These are phyloP conservation scores for Hydrangea macrophylla DNA, from an alignment of 148 eudicot species.

Conservation along the genomic window DNA sequence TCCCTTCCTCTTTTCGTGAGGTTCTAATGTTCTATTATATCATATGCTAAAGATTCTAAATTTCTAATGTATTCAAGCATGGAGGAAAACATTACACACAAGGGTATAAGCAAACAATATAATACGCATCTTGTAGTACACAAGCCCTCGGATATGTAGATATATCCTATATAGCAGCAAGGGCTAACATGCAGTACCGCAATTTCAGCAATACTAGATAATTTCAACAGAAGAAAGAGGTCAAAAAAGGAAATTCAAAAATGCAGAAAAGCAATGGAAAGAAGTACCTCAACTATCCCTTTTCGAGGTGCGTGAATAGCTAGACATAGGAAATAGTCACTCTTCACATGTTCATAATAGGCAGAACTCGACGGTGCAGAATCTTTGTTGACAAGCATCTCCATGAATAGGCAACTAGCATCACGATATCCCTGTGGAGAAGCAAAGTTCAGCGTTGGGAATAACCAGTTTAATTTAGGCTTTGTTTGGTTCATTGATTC, in stretches of 20 bases:
- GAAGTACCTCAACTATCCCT: constrained; percentile 86
- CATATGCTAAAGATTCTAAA: no score
- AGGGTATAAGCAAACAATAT: background rate
- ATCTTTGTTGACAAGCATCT: constrained; percentile 73
- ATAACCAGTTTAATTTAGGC: no score
- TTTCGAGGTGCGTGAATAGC: constrained; percentile 95
- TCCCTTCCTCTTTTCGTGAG: no score
- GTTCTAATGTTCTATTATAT: no score
- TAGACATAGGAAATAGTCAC: constrained; percentile 85
- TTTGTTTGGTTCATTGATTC: no score
- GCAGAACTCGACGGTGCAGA: constrained; percentile 39
- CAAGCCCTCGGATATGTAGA: background rate
- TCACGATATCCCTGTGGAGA: constrained; percentile 83
- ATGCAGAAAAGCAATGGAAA: background rate
- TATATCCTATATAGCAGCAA: background rate
- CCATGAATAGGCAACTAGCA: constrained; percentile 86
- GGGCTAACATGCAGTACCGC: background rate
- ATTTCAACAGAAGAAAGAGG: background rate
- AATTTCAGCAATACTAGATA: background rate
- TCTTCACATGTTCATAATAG: constrained; percentile 44
- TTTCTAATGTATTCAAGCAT: no score
- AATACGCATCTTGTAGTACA: background rate
- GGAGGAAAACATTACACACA: no score
- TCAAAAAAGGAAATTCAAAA: background rate
- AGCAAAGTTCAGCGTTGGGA: constrained; percentile 5